These are phyloP conservation scores for Mortierella hygrophila DNA, from an alignment of 192 early-diverging fungal genomes.

Conservation along the genomic window DNA sequence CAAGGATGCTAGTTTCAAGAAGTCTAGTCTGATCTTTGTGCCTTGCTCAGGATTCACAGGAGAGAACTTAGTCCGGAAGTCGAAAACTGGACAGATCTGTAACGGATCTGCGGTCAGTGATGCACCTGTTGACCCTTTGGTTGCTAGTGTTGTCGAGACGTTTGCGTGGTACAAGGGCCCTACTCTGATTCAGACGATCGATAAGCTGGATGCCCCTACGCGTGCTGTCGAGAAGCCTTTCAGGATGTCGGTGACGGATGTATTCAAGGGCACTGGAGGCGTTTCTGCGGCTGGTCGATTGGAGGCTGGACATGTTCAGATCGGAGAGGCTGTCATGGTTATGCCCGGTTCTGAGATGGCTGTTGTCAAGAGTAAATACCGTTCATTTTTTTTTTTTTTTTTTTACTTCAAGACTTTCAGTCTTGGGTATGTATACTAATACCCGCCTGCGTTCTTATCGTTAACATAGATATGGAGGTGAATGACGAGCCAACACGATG, in stretches of 20 bases:
- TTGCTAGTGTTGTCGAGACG: conserved; percentile 29
- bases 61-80: conserved; percentile 78
- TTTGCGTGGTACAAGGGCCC: conserved; percentile 85
- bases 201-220: conserved; percentile 80
- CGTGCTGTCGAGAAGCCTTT: conserved; percentile 87
- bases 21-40: conserved; percentile 81
- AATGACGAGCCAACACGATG: conserved; percentile 80
- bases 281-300: conserved; percentile 91
- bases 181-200: conserved; percentile 82
- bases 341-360: conserved; percentile 87
- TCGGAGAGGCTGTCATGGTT: conserved; percentile 85
- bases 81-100: conserved; percentile 40
- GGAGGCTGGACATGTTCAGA: conserved; percentile 88
- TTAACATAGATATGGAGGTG: conserved; percentile 76
- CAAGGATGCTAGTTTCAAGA: conserved; percentile 83
- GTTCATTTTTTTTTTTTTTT: not conserved
- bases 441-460: not conserved
- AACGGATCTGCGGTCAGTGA: conserved; percentile 46
- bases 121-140: conserved; percentile 14
- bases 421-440: not conserved
- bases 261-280: conserved; percentile 90
- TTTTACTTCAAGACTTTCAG: not conserved
- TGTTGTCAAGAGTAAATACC: conserved; percentile 75
- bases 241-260: conserved; percentile 88
- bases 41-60: conserved; percentile 94